A percentile compares a stretch with the other conserved stretches of the same genome.
These are phyloP conservation scores for Beauveria bassiana DNA, from an alignment of 2,329 filamentous ascomycete species.

Conservation along the genomic window DNA sequence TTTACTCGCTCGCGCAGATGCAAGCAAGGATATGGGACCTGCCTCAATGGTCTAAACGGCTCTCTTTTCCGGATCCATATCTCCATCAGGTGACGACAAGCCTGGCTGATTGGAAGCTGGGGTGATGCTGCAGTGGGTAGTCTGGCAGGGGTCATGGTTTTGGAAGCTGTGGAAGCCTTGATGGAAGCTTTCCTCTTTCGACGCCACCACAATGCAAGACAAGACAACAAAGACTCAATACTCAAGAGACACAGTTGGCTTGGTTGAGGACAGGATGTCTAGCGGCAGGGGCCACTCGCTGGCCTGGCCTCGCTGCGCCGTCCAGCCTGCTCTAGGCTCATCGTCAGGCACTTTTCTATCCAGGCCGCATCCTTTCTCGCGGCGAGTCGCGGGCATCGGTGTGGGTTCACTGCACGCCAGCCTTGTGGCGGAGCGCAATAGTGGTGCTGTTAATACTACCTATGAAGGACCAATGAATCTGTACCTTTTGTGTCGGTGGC, in stretches of 20 bases:
- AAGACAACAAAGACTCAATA: not conserved
- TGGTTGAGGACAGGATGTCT: not conserved
- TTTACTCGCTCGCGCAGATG: not conserved
- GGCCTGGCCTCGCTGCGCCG: not conserved
- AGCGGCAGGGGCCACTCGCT: not conserved
- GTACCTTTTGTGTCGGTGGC: not conserved
- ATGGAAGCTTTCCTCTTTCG: conserved; percentile 9
- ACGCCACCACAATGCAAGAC: not conserved
- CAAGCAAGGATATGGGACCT: not conserved
- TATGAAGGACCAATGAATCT: not conserved
- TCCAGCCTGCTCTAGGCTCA: not conserved
- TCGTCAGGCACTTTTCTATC: conserved; percentile 7
- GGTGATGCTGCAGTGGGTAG: not conserved
- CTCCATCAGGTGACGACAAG: conserved; percentile 4
- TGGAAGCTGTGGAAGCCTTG: not conserved
- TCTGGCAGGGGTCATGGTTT: not conserved
- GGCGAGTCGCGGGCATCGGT: not conserved
- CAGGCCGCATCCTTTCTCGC: not conserved
- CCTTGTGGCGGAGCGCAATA: conserved; percentile 8
- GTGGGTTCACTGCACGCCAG: conserved; percentile 2
- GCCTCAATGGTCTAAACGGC: not conserved
- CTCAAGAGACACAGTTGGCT: not conserved
- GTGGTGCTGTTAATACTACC: not conserved
- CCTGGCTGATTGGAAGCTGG: not conserved
- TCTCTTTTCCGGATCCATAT: conserved; percentile 3